phyloP scores from a whole-genome alignment of 2,329 filamentous ascomycete species.

The Epichloe coenophiala region DNA sequence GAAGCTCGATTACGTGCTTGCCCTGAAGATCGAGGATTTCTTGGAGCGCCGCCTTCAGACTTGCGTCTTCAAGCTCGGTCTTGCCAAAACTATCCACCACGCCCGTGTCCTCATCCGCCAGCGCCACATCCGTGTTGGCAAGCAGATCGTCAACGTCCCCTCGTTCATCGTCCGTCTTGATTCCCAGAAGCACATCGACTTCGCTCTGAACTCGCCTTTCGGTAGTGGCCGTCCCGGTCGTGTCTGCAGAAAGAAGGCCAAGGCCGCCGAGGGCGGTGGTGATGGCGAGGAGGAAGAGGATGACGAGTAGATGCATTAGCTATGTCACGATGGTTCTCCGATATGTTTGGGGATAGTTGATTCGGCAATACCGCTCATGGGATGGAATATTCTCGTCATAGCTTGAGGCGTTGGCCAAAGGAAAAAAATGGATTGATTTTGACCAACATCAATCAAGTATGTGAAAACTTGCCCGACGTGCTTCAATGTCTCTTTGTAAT shows the following conservation, averaged over 20 bases:
- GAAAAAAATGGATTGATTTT: constrained; percentile 30
- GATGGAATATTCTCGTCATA: constrained; percentile 30
- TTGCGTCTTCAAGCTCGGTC: constrained; percentile 99
- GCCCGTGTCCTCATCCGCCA: constrained; percentile 99
- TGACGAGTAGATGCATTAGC: constrained; percentile 46
- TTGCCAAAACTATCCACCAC: constrained; percentile 99
- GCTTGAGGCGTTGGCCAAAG: constrained; percentile 38
- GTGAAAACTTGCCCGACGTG: background rate
- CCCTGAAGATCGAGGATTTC: constrained; percentile 99
- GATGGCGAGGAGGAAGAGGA: constrained; percentile 77
- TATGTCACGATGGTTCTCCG: constrained; percentile 18
- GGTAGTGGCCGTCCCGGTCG: constrained; percentile 93
- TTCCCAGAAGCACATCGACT: constrained; percentile 99
- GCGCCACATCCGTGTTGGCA: constrained; percentile 98
- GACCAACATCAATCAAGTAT: constrained; percentile 11
- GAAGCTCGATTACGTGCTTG: constrained; percentile 99
- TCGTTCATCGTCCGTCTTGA: constrained; percentile 99
- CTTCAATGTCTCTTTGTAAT: background rate
- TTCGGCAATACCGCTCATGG: constrained; percentile 23
- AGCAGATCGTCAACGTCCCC: constrained; percentile 99
- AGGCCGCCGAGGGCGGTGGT: constrained; percentile 77
- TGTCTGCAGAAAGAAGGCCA: constrained; percentile 99
- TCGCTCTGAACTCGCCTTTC: constrained; percentile 92
- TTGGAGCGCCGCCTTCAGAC: constrained; percentile 99
- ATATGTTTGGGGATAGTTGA: constrained; percentile 16